phyloP scores from a whole-genome alignment of 441 rosid species.

The Euphorbia corollata region DNA sequence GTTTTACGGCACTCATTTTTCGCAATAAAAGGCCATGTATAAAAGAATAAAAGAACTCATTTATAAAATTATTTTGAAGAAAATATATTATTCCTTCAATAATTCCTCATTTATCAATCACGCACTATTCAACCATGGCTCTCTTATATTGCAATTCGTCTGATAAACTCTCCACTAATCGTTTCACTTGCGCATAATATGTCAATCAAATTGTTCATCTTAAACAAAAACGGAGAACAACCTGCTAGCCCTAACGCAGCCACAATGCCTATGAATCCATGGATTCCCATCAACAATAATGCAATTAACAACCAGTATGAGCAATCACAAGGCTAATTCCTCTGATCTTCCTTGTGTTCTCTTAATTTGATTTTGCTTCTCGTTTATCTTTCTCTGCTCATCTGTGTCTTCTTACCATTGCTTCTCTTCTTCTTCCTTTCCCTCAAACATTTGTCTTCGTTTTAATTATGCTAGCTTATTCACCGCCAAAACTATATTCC shows the following conservation, averaged over 20 bases:
- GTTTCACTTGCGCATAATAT: conserved; percentile 33
- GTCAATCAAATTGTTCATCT: conserved; percentile 28
- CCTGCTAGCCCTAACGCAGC: conserved; percentile 53
- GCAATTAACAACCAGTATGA: conserved; percentile 37
- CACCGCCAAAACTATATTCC: conserved; percentile 17
- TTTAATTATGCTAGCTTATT: conserved; percentile 8
- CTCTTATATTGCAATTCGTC: conserved; percentile 60
- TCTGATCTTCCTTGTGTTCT: conserved; percentile 40
- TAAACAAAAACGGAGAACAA: conserved; percentile 24
- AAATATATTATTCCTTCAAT: too few species aligned
- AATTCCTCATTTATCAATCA: too few species aligned
- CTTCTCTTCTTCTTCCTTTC: conserved; percentile 22
- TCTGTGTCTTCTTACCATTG: conserved; percentile 16
- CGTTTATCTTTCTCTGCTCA: conserved; percentile 35
- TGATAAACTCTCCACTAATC: conserved; percentile 43
- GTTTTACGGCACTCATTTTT: too few species aligned
- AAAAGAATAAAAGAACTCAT: too few species aligned
- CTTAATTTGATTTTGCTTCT: conserved; percentile 35
- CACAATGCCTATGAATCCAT: conserved; percentile 47
- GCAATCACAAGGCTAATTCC: conserved; percentile 39
- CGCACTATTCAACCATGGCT: conserved; percentile 35
- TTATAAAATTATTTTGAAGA: too few species aligned
- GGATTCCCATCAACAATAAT: conserved; percentile 45
- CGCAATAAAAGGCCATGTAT: too few species aligned
- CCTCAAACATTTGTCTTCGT: background rate